A percentile compares a stretch with the other conserved stretches of the same genome.
Conservation (phyloP, 106 monocot species). For the Dioscorea zingiberensis region DNA sequence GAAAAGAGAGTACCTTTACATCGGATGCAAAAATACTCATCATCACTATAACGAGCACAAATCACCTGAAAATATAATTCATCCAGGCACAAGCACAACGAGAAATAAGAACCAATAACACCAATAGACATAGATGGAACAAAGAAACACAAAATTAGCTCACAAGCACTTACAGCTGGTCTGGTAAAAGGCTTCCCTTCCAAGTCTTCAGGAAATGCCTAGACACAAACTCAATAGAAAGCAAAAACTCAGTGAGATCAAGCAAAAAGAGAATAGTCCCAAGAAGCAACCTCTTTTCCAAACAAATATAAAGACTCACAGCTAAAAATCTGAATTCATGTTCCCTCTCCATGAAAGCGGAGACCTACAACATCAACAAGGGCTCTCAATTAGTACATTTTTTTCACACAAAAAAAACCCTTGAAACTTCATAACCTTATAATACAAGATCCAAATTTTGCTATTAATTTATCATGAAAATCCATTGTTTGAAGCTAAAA, state of each 20-base stretch:
- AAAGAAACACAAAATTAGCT: too few species aligned
- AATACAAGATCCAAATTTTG: too few species aligned
- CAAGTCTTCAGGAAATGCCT: conserved; percentile 82
- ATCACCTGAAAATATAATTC: conserved; percentile 46
- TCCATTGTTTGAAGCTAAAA: too few species aligned
- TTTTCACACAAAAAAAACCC: too few species aligned
- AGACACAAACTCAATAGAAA: background rate
- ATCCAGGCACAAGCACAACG: background rate
- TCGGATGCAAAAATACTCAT: conserved; percentile 76
- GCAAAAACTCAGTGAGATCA: background rate
- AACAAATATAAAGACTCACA: conserved; percentile 46
- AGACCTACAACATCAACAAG: conserved; percentile 53
- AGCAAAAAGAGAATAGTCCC: conserved; percentile 2
- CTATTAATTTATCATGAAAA: too few species aligned
- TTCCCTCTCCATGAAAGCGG: conserved; percentile 86
- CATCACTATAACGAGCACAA: conserved; percentile 86
- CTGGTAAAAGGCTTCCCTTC: conserved; percentile 46
- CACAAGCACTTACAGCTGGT: conserved; percentile 57
- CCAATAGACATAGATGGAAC: too few species aligned
- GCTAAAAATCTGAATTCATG: conserved; percentile 87
- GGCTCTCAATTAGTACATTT: too few species aligned
- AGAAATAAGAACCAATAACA: too few species aligned
- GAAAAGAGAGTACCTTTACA: conserved; percentile 64
- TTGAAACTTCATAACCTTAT: too few species aligned
- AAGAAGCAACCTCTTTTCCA: background rate